Evolutionary conservation across 1,284 basidiomycete species (phyloP).

Genomic region (Apiotrichum porosum): DNA sequence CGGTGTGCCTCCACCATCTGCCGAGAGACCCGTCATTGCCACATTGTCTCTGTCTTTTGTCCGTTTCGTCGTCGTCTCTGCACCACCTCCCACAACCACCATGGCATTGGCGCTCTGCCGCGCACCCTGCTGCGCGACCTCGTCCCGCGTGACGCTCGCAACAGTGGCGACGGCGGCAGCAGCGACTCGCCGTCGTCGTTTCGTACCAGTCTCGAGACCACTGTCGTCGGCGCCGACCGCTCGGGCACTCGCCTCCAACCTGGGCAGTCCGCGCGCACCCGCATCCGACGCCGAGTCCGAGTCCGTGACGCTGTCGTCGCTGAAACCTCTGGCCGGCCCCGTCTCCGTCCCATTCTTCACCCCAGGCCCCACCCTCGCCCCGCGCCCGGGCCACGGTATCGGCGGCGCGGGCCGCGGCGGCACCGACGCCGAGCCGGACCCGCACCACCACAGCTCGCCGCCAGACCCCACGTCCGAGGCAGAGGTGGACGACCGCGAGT

Average conservation of each 20-base stretch:
- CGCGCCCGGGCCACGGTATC: background rate
- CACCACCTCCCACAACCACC: constrained; percentile 7
- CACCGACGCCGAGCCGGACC: constrained; percentile 25
- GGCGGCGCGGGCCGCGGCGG: no score
- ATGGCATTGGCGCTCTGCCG: background rate
- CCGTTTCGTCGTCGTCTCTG: no score
- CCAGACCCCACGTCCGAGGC: constrained; percentile 26
- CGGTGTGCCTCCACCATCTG: no score
- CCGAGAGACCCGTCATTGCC: no score
- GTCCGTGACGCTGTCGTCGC: no score
- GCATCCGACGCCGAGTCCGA: background rate
- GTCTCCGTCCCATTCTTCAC: constrained; percentile 26
- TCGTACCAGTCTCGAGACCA: no score
- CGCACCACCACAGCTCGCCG: background rate
- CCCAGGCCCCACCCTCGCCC: constrained; percentile 11
- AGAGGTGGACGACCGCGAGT: constrained; percentile 45
- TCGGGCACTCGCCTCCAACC: constrained; percentile 2
- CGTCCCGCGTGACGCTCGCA: background rate
- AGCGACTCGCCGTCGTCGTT: no score
- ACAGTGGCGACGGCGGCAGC: background rate
- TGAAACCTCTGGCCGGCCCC: no score
- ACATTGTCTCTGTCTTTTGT: no score
- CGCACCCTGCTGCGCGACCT: constrained; percentile 7
- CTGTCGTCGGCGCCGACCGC: background rate
- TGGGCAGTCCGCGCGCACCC: constrained; percentile 5